Evolutionary conservation across 306 rosid species (phyloP), one percentile per base, ranked within the genome.

Genomic region (Cercis canadensis): DNA sequence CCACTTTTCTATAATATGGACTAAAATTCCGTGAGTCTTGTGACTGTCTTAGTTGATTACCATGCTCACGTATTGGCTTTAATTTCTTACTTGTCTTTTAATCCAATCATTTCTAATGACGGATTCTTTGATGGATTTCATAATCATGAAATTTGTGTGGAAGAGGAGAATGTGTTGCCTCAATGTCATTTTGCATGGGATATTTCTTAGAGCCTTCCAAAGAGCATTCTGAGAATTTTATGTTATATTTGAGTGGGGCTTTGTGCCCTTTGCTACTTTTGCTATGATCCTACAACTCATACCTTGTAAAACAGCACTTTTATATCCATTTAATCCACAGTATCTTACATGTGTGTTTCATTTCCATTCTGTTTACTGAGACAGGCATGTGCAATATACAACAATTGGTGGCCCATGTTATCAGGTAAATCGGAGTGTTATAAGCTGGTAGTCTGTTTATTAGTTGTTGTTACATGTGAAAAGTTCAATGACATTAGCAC

Each of bases 391-490:
- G 97, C 88, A 54, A 74, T 94, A 80, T 94, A 89, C 86, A 87
- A 75, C 84, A 94, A 94, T 75, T 94, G 99, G 99, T 94, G 96
- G 97, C 99, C 97, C 29, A 81, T 94, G 99, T 69, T 95, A 74
- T 81, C 97, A 76, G 99, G 97, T 95, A 73, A 82, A 75, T 71
- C 51, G 41, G 15, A 51, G 55, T 60, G 34, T 9, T 21, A 5
- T 21, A 2, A 69, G 54, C 59, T 63, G n/a, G 51, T 51, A 69
- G 47, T 68, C 60, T 67, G 41, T 47, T 61, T 62, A 15, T 65
- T 57, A 57, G 40, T 29, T 11, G 34, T 13, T 19, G 58, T 73
- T 55, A 58, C 53, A 6, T 40, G 47, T 11, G 55, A 52, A 45
- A 17, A 61, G 32, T 11, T 33, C 19, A 34, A 64, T 5, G 43